These are phyloP conservation scores for Proliferodiscus dingleyae DNA, from an alignment of 2,329 filamentous ascomycete genomes.

Conservation along the genomic window DNA sequence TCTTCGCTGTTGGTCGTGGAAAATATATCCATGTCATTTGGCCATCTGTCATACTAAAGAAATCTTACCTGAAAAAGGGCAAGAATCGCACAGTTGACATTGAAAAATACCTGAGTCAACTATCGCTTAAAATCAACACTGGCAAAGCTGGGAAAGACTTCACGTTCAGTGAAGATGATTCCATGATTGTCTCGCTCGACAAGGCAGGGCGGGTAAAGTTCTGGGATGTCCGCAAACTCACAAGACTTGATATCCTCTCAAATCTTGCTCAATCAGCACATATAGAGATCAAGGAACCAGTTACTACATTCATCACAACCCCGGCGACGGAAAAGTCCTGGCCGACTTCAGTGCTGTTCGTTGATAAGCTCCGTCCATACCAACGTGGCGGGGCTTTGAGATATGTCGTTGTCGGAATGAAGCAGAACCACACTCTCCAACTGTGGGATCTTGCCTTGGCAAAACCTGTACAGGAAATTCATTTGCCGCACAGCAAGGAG, in stretches of 20 bases:
- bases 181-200: constrained; percentile 88
- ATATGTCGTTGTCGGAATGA: constrained; percentile 96
- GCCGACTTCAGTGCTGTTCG: constrained; percentile 91
- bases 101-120: constrained; percentile 80
- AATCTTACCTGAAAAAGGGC: constrained; percentile 58
- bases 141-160: constrained; percentile 99
- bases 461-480: constrained; percentile 95
- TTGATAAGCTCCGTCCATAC: constrained; percentile 94
- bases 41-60: constrained; percentile 58
- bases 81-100: constrained; percentile 73
- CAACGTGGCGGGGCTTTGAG: constrained; percentile 83
- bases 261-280: constrained; percentile 20
- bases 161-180: constrained; percentile 94
- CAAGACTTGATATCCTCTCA: constrained; percentile 34
- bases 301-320: constrained; percentile 82
- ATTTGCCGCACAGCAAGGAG: constrained; percentile 92
- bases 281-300: constrained; percentile 76
- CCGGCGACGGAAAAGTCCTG: constrained; percentile 89
- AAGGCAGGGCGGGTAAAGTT: constrained; percentile 96
- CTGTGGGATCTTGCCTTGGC: constrained; percentile 95
- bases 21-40: constrained; percentile 92
- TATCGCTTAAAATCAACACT: constrained; percentile 87
- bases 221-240: constrained; percentile 89
- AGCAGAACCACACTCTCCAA: constrained; percentile 97
- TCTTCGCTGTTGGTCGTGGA: constrained; percentile 91